A percentile compares a stretch with the other conserved stretches of the same genome.
Evolutionary conservation across 345 rosid species (phyloP).

Genomic region (Lumnitzera racemosa): DNA sequence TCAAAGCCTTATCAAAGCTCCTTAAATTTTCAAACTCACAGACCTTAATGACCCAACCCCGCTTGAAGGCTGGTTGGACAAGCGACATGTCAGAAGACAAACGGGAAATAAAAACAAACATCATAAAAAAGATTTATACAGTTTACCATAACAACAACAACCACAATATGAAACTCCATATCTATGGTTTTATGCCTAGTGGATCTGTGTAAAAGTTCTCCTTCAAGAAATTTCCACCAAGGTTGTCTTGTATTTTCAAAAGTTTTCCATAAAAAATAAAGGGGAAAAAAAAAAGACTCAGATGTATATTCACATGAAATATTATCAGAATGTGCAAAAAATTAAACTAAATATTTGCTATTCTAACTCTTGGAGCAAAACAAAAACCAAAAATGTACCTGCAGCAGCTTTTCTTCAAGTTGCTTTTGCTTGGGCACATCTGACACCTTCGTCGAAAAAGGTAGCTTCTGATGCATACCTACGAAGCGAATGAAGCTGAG

Average conservation of each 20-base stretch:
- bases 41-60: slow-evolving; percentile 67
- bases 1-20: slow-evolving; percentile 70
- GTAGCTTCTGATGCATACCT: slow-evolving; percentile 76
- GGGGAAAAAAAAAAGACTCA: too few species aligned
- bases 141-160: too few species aligned
- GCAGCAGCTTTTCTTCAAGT: slow-evolving; percentile 81
- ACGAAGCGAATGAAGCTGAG: slow-evolving; percentile 1
- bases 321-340: too few species aligned
- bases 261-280: too few species aligned
- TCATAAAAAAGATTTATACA: not conserved
- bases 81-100: slow-evolving; percentile 27
- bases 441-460: slow-evolving; percentile 83
- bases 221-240: too few species aligned
- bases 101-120: slow-evolving; percentile 11
- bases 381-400: slow-evolving; percentile 22
- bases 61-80: slow-evolving; percentile 76
- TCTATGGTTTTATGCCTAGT: too few species aligned
- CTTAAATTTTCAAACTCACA: slow-evolving; percentile 54
- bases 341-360: too few species aligned
- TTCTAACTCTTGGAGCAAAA: too few species aligned
- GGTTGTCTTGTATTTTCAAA: too few species aligned
- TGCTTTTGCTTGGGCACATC: slow-evolving; percentile 63
- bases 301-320: too few species aligned
- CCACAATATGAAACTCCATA: too few species aligned
- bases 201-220: too few species aligned